Conservation (phyloP, 164 flowering plant species). For the Echeveria elegans region DNA sequence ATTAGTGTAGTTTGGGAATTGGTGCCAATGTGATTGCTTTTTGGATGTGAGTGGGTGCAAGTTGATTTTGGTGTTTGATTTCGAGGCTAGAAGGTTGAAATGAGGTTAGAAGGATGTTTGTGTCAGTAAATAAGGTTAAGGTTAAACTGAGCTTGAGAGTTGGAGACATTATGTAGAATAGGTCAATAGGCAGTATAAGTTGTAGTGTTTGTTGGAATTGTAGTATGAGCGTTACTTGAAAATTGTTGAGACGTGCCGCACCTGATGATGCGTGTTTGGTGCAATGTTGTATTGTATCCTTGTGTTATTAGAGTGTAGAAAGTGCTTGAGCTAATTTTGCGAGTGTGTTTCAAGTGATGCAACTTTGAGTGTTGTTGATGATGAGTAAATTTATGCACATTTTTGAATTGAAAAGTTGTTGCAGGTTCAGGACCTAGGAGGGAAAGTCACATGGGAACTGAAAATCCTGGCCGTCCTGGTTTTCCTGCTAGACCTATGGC, state of each 20-base stretch:
- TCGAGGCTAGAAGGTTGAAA: too few relatives aligned
- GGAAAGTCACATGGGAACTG: constrained; percentile 51
- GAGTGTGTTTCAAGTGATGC: too few relatives aligned
- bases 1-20: background rate
- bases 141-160: background rate
- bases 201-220: background rate
- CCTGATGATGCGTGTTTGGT: too few relatives aligned
- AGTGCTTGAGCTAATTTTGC: background rate
- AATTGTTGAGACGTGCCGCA: too few relatives aligned
- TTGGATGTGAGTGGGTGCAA: too few relatives aligned
- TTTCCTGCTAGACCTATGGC: constrained; percentile 38
- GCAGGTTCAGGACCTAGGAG: constrained; percentile 1
- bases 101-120: too few relatives aligned
- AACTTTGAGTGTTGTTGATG: background rate
- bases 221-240: background rate
- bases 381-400: background rate
- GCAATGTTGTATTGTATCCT: background rate
- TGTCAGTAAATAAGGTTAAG: background rate
- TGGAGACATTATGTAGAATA: background rate
- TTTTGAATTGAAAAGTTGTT: background rate
- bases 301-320: background rate
- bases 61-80: too few relatives aligned
- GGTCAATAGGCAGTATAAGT: too few relatives aligned
- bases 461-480: constrained; percentile 39
- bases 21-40: background rate